Percentiles rank a stretch among this genome's conserved stretches.
These are phyloP conservation scores for Cadophora sp. DNA, from an alignment of 2,329 filamentous ascomycete genomes.

Conservation along the genomic window DNA sequence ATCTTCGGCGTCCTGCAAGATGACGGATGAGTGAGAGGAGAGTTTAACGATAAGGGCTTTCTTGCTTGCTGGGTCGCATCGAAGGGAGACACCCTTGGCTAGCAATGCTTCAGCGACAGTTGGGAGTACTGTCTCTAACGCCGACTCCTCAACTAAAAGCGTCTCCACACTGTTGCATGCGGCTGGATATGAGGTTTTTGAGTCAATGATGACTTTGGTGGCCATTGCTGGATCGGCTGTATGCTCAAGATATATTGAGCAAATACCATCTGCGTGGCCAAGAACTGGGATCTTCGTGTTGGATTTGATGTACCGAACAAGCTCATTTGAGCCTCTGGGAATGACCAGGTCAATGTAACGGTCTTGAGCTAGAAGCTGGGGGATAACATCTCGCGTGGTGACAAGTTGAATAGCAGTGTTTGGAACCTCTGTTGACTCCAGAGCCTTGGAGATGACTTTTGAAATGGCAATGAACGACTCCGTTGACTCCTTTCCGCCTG, in stretches of 20 bases:
- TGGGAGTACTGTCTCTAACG: conserved; percentile 72
- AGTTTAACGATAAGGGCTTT: conserved; percentile 61
- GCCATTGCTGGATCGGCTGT: conserved; percentile 78
- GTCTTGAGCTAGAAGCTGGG: conserved; percentile 85
- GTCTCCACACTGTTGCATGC: conserved; percentile 97
- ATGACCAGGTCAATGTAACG: conserved; percentile 94
- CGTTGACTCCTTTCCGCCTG: conserved; percentile 91
- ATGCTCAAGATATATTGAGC: conserved; percentile 81
- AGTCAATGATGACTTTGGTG: conserved; percentile 80
- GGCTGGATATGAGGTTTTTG: conserved; percentile 93
- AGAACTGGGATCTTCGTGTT: conserved; percentile 94
- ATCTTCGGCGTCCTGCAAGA: conserved; percentile 70
- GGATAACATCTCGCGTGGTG: conserved; percentile 88
- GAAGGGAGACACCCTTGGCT: conserved; percentile 78
- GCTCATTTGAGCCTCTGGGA: conserved; percentile 63
- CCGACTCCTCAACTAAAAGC: conserved; percentile 79
- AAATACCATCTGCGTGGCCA: conserved; percentile 94
- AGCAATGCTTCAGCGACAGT: conserved; percentile 76
- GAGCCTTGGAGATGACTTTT: conserved; percentile 78
- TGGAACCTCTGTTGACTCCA: conserved; percentile 77
- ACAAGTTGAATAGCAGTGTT: conserved; percentile 91
- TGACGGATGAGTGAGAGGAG: conserved; percentile 49
- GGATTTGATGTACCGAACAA: conserved; percentile 76
- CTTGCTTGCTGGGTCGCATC: conserved; percentile 77
- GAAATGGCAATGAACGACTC: conserved; percentile 95